Evolutionary conservation across 106 monocot genomes (phyloP).

Genomic region (Dendrobium huoshanense): DNA sequence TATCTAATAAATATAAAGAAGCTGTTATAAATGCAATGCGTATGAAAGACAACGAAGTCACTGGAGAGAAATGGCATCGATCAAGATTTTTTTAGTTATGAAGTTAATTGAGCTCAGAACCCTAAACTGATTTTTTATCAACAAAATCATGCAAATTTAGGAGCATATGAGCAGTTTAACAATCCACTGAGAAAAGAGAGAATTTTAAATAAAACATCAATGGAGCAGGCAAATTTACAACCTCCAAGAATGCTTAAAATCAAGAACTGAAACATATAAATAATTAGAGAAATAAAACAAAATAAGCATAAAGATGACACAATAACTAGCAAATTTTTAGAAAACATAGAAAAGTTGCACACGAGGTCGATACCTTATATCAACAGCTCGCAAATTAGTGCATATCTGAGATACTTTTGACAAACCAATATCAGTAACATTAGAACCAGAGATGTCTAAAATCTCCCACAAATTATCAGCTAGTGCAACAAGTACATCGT

Average conservation of each 20-base stretch:
- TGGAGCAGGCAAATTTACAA: too few species aligned
- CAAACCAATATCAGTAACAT: conserved; percentile 70
- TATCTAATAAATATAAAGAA: too few species aligned
- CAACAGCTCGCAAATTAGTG: conserved; percentile 56
- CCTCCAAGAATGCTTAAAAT: too few species aligned
- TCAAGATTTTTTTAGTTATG: too few species aligned
- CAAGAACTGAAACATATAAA: not conserved
- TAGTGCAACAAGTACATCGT: conserved; percentile 61
- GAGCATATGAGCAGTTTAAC: too few species aligned
- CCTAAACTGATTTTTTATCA: not conserved
- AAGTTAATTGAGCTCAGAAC: not conserved
- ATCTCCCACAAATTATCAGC: conserved; percentile 74
- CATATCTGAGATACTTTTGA: conserved; percentile 53
- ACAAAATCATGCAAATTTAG: too few species aligned
- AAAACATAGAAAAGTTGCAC: conserved; percentile 1
- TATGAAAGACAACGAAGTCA: too few species aligned
- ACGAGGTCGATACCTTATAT: conserved; percentile 63
- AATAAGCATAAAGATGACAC: not conserved
- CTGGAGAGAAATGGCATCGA: too few species aligned
- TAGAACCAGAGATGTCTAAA: conserved; percentile 90
- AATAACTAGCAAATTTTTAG: not conserved
- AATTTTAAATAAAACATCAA: too few species aligned
- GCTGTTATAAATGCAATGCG: too few species aligned
- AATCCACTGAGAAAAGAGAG: too few species aligned
- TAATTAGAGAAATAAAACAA: not conserved